Evolutionary conservation across 345 rosid genomes (phyloP).

Genomic region (Linum tenue): DNA sequence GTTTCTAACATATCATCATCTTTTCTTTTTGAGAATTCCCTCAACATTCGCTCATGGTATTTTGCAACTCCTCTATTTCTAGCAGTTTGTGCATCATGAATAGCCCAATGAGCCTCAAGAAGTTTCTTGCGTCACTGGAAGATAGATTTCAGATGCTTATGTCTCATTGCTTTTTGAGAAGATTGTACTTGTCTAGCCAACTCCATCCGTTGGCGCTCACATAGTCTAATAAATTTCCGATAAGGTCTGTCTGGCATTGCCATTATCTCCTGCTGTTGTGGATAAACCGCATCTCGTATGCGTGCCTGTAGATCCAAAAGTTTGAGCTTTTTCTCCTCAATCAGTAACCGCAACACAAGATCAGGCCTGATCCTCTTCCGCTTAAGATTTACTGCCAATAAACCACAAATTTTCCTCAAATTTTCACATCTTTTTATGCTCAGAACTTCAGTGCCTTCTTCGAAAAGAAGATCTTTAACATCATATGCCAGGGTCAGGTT

Average conservation of each 20-base stretch:
- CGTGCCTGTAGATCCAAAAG: slow-evolving; percentile 76
- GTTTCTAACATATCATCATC: too few relatives aligned
- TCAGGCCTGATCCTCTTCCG: slow-evolving; percentile 97
- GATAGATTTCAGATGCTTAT: slow-evolving; percentile 90
- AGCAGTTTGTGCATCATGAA: slow-evolving; percentile 96
- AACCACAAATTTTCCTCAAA: slow-evolving; percentile 70
- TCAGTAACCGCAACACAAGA: slow-evolving; percentile 92
- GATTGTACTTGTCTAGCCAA: slow-evolving; percentile 80
- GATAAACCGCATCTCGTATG: slow-evolving; percentile 84
- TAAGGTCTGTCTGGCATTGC: slow-evolving; percentile 98
- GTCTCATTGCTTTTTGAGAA: slow-evolving; percentile 74
- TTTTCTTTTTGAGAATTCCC: slow-evolving; percentile 91
- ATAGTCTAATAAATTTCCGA: slow-evolving; percentile 89
- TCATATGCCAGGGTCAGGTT: slow-evolving; percentile 76
- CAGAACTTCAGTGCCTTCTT: slow-evolving; percentile 78
- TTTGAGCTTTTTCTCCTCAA: slow-evolving; percentile 87
- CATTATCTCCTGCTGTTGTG: slow-evolving; percentile 95
- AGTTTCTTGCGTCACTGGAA: slow-evolving; percentile 99
- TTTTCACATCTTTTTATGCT: slow-evolving; percentile 66
- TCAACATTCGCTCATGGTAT: slow-evolving; percentile 91
- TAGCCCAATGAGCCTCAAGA: slow-evolving; percentile 95
- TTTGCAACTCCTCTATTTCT: slow-evolving; percentile 98
- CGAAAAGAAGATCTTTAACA: slow-evolving; percentile 83
- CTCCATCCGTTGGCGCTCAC: slow-evolving; percentile 95
- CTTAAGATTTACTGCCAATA: slow-evolving; percentile 79